Evolutionary conservation across 2,329 filamentous ascomycete genomes (phyloP).

Genomic region (Lachnellula cervina): DNA sequence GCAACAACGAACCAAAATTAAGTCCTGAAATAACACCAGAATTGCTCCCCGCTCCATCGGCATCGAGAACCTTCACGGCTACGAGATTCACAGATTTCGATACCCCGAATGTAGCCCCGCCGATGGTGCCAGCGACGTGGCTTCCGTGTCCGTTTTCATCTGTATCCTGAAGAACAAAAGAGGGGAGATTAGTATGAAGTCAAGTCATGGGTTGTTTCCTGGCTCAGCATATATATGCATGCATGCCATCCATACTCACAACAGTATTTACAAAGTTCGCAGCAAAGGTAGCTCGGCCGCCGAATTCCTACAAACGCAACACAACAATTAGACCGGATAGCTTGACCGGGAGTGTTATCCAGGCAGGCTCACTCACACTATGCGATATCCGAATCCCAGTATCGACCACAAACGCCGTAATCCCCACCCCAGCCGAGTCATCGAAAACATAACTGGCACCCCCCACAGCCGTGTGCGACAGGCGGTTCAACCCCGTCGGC

Average conservation of each 20-base stretch:
- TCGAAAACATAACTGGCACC: conserved; percentile 31
- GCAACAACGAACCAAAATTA: conserved; percentile 36
- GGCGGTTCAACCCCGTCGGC: conserved; percentile 33
- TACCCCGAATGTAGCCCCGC: conserved; percentile 35
- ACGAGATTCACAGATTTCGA: conserved; percentile 34
- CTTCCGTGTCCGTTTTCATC: conserved; percentile 40
- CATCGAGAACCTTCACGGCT: conserved; percentile 36
- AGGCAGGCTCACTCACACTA: conserved; percentile 5
- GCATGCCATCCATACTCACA: no score
- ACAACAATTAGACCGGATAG: background rate
- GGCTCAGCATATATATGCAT: no score
- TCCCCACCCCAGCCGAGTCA: conserved; percentile 29
- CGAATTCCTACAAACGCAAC: conserved; percentile 27
- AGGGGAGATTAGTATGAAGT: background rate
- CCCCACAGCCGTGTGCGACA: conserved; percentile 25
- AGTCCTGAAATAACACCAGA: conserved; percentile 53
- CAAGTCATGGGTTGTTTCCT: no score
- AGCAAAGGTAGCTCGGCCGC: conserved; percentile 32
- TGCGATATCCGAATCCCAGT: conserved; percentile 34
- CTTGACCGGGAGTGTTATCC: background rate
- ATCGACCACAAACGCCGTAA: conserved; percentile 35
- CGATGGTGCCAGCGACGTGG: conserved; percentile 39
- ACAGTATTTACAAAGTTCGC: conserved; percentile 28
- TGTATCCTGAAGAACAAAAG: conserved; percentile 24
- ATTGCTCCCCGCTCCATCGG: conserved; percentile 41